phyloP scores from a whole-genome alignment of 2,329 filamentous ascomycete genomes.

The Helotiales sp. region DNA sequence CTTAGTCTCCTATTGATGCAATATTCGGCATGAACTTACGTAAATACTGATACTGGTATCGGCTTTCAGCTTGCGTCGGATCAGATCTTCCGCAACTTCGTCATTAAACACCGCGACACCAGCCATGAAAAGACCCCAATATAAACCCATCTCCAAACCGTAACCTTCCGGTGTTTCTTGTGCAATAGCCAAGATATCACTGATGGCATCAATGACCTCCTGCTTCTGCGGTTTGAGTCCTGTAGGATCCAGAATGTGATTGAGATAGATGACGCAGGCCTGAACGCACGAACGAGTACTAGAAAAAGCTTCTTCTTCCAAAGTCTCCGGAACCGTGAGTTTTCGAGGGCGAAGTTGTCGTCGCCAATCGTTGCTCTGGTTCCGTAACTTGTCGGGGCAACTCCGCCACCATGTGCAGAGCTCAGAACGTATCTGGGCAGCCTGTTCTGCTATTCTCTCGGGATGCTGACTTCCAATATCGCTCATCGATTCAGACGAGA shows the following conservation, averaged over 20 bases:
- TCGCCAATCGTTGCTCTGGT: slow-evolving; percentile 33
- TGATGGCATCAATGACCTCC: slow-evolving; percentile 29
- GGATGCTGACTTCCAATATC: slow-evolving; percentile 20
- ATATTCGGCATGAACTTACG: slow-evolving; percentile 21
- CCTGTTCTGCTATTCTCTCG: slow-evolving; percentile 19
- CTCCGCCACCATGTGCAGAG: slow-evolving; percentile 30
- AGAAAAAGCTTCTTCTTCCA: slow-evolving; percentile 33
- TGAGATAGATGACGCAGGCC: slow-evolving; percentile 32
- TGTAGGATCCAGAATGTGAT: slow-evolving; percentile 32
- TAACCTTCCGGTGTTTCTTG: slow-evolving; percentile 32
- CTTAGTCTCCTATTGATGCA: no score
- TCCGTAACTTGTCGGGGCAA: slow-evolving; percentile 26
- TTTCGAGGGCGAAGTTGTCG: slow-evolving; percentile 27
- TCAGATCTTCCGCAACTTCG: slow-evolving; percentile 27
- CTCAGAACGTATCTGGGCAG: slow-evolving; percentile 20
- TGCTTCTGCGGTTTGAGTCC: slow-evolving; percentile 20
- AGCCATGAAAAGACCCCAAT: slow-evolving; percentile 34
- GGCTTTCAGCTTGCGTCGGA: slow-evolving; percentile 29
- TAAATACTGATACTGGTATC: slow-evolving; percentile 33
- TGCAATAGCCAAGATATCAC: slow-evolving; percentile 31
- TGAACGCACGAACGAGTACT: slow-evolving; percentile 32
- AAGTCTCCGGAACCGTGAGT: slow-evolving; percentile 30
- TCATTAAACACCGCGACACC: slow-evolving; percentile 32
- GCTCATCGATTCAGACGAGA: slow-evolving; percentile 31
- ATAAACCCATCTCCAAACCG: slow-evolving; percentile 34